phyloP scores from a whole-genome alignment of 306 rosid genomes.

The Glycyrrhiza uralensis region DNA sequence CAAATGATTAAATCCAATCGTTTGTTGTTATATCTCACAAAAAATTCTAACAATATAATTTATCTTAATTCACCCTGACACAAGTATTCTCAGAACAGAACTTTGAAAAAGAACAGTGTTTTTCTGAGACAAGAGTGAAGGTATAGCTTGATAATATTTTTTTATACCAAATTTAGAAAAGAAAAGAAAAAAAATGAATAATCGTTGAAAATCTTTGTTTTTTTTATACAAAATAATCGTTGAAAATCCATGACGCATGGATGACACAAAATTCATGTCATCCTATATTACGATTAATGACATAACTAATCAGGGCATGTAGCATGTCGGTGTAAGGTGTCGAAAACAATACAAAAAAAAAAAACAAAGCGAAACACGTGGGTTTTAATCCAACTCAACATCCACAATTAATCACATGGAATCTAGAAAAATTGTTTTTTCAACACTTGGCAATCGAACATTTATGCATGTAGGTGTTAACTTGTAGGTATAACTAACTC shows the following conservation, averaged over 20 bases:
- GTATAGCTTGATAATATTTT: no score
- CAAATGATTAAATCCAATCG: not conserved
- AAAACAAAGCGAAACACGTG: not conserved
- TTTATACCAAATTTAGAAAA: no score
- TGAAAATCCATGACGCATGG: conserved; percentile 20
- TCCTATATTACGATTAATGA: not conserved
- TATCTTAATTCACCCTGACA: not conserved
- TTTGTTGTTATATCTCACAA: no score
- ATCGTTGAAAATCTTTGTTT: no score
- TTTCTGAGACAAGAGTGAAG: no score
- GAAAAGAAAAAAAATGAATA: no score
- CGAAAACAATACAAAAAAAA: not conserved
- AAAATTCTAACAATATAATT: no score
- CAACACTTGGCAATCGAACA: not conserved
- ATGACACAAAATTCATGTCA: conserved; percentile 16
- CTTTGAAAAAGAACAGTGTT: no score
- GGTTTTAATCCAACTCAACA: not conserved
- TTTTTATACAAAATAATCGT: no score
- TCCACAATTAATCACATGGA: not conserved
- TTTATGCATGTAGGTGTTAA: not conserved
- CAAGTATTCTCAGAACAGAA: no score
- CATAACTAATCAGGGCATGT: not conserved
- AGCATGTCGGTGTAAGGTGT: not conserved
- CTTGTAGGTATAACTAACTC: no score
- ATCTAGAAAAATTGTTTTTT: not conserved